Percentiles rank a stretch among this genome's conserved stretches.
Conservation (phyloP, 495 filamentous ascomycete genomes). For the Bombardia bombarda region DNA sequence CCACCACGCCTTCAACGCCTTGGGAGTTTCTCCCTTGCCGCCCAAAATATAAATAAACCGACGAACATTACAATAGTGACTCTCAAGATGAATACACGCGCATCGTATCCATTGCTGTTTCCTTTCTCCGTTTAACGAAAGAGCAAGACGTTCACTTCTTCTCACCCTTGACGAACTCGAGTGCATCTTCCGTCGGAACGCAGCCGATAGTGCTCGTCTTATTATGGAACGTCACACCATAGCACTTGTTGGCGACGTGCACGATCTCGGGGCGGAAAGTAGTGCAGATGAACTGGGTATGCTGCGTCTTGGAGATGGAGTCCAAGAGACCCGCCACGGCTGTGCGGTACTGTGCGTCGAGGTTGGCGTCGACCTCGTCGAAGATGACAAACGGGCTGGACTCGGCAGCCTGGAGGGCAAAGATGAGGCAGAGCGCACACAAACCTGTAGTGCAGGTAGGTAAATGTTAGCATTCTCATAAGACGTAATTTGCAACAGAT, state of each 20-base stretch:
- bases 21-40: too few species aligned
- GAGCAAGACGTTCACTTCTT: too few species aligned
- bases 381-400: constrained; percentile 98
- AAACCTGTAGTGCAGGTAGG: constrained; percentile 56
- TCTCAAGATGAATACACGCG: too few species aligned
- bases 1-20: too few species aligned
- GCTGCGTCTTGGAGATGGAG: constrained; percentile 56
- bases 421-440: constrained; percentile 91
- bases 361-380: constrained; percentile 97
- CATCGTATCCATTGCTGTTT: too few species aligned
- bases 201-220: constrained; percentile 91
- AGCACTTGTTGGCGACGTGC: constrained; percentile 91
- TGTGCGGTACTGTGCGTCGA: constrained; percentile 95
- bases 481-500: background rate
- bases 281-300: constrained; percentile 72
- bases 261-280: constrained; percentile 98
- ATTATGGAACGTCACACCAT: constrained; percentile 88
- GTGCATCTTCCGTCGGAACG: constrained; percentile 75
- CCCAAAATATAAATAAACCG: too few species aligned
- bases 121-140: too few species aligned
- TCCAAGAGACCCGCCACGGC: constrained; percentile 84
- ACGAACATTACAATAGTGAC: too few species aligned
- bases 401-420: constrained; percentile 97
- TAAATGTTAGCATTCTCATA: constrained; percentile 10
- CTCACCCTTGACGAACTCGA: constrained; percentile 86